A percentile compares a stretch with the other conserved stretches of the same genome.
These are phyloP conservation scores for Bocquillonia castaneifolia DNA, from an alignment of 441 rosid genomes.

Conservation along the genomic window DNA sequence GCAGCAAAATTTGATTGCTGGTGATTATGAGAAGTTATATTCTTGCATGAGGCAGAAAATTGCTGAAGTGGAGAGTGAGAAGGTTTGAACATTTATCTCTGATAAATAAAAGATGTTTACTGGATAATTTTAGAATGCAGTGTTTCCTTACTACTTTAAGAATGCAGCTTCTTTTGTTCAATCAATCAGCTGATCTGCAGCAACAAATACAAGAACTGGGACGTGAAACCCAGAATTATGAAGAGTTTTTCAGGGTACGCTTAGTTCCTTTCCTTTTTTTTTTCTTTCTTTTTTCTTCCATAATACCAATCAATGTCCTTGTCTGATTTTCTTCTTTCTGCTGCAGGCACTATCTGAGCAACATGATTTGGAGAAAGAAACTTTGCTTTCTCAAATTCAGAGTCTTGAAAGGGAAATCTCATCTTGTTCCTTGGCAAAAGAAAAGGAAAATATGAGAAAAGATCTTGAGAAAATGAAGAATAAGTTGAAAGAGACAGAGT, in stretches of 20 bases:
- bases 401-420: conserved; percentile 72
- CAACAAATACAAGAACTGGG: conserved; percentile 46
- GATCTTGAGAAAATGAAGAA: conserved; percentile 74
- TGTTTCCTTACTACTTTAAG: not conserved
- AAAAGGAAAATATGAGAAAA: conserved; percentile 73
- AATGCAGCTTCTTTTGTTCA: conserved; percentile 45
- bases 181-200: conserved; percentile 45
- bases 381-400: conserved; percentile 52
- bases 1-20: conserved; percentile 44
- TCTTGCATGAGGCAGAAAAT: conserved; percentile 41
- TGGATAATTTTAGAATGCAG: not conserved
- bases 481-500: conserved; percentile 82
- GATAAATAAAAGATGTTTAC: not conserved
- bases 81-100: conserved; percentile 38
- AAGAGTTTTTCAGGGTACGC: conserved; percentile 45
- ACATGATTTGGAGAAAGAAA: conserved; percentile 49
- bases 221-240: conserved; percentile 43
- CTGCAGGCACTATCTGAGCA: conserved; percentile 54
- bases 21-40: conserved; percentile 39
- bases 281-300: no score
- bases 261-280: conserved; percentile 9
- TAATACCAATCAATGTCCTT: conserved; percentile 17
- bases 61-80: conserved; percentile 55
- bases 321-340: conserved; percentile 22
- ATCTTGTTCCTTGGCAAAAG: conserved; percentile 61